phyloP scores from a whole-genome alignment of 2,329 filamentous ascomycete genomes.

The Macrophomina phaseolina region DNA sequence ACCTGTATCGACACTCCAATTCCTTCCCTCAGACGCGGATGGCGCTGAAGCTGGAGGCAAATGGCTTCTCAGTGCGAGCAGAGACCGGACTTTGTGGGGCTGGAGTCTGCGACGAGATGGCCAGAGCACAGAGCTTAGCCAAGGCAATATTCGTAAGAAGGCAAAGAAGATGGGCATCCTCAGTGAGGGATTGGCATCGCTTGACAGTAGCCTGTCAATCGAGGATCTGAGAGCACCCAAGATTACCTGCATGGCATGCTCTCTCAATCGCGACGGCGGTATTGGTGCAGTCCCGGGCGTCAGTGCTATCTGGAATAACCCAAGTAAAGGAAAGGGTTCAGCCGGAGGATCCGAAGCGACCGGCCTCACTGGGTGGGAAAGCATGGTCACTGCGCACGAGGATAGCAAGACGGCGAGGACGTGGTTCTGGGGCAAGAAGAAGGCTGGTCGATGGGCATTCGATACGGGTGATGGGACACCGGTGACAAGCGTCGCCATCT shows the following conservation, averaged over 20 bases:
- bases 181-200: slow-evolving; percentile 60
- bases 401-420: slow-evolving; percentile 85
- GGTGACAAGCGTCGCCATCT: slow-evolving; percentile 84
- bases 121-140: slow-evolving; percentile 91
- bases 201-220: slow-evolving; percentile 67
- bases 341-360: slow-evolving; percentile 6
- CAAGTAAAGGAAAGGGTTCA: slow-evolving; percentile 48
- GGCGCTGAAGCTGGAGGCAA: slow-evolving; percentile 88
- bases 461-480: slow-evolving; percentile 82
- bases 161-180: slow-evolving; percentile 85
- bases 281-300: slow-evolving; percentile 84
- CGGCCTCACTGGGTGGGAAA: slow-evolving; percentile 91
- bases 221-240: slow-evolving; percentile 85
- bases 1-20: slow-evolving; percentile 80
- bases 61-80: slow-evolving; percentile 89
- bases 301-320: slow-evolving; percentile 83
- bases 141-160: slow-evolving; percentile 85
- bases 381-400: slow-evolving; percentile 89
- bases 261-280: slow-evolving; percentile 90
- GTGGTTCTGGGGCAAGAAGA: slow-evolving; percentile 97
- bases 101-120: slow-evolving; percentile 95
- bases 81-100: slow-evolving; percentile 91
- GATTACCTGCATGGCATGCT: slow-evolving; percentile 89
- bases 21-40: slow-evolving; percentile 87
- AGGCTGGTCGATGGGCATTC: slow-evolving; percentile 91